phyloP scores from a whole-genome alignment of 1,284 basidiomycete species.

The Ceratorhiza oryzae-sativae region DNA sequence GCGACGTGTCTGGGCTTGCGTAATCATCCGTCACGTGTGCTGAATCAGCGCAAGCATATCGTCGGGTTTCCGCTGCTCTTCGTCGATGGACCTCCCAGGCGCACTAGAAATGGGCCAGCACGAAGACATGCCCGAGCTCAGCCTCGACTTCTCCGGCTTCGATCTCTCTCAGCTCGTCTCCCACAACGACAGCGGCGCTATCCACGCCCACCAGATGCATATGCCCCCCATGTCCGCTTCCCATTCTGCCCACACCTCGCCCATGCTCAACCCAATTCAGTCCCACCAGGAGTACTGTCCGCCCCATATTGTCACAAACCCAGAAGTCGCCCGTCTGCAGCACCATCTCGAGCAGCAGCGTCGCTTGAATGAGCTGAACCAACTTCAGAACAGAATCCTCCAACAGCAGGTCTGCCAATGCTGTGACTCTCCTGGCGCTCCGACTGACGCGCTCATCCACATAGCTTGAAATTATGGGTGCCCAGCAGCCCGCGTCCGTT shows the following conservation, averaged over 20 bases:
- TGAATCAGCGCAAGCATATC: background rate
- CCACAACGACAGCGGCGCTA: background rate
- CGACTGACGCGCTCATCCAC: constrained; percentile 70
- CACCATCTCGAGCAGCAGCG: constrained; percentile 58
- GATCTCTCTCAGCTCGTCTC: constrained; percentile 32
- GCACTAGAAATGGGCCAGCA: constrained; percentile 10
- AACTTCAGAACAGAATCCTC: constrained; percentile 80
- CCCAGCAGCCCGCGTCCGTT: constrained; percentile 27
- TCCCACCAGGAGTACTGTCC: constrained; percentile 1
- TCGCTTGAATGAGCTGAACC: constrained; percentile 77
- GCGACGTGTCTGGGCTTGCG: constrained; percentile 33
- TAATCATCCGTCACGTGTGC: constrained; percentile 21
- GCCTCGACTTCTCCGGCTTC: constrained; percentile 30
- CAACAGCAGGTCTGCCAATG: constrained; percentile 72
- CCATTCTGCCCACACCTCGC: constrained; percentile 32
- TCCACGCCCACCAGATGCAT: constrained; percentile 15
- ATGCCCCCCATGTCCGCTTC: constrained; percentile 8
- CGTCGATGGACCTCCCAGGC: constrained; percentile 11
- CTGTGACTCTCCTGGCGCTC: constrained; percentile 17
- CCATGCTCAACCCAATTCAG: constrained; percentile 36
- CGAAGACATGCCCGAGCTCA: constrained; percentile 27
- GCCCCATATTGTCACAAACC: constrained; percentile 12
- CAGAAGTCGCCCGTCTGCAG: constrained; percentile 40
- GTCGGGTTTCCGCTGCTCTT: background rate
- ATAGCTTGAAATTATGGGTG: constrained; percentile 35